Percentiles rank a stretch among this genome's conserved stretches.
Conservation (phyloP, 2,329 filamentous ascomycete species). For the Fonsecaea multimorphosa region DNA sequence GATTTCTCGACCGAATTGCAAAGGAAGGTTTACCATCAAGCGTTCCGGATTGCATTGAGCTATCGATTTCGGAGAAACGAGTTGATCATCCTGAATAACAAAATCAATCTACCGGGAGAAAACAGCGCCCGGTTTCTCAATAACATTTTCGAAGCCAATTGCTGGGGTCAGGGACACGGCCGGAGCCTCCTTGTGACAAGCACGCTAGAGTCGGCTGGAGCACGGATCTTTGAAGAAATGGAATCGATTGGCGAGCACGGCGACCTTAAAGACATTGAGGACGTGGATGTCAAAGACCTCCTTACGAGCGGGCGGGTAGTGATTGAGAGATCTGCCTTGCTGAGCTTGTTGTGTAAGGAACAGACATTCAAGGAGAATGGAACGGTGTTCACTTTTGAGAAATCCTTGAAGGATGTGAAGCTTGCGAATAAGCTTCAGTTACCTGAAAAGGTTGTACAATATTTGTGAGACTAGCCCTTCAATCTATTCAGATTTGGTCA, state of each 20-base stretch:
- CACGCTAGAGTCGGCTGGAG: slow-evolving; percentile 53
- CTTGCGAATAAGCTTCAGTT: not conserved
- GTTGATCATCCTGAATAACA: slow-evolving; percentile 81
- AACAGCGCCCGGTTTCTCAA: slow-evolving; percentile 64
- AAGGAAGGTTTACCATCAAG: slow-evolving; percentile 90
- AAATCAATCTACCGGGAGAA: slow-evolving; percentile 67
- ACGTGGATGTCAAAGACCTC: slow-evolving; percentile 95
- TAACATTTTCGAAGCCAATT: slow-evolving; percentile 72
- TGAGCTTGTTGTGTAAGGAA: slow-evolving; percentile 49
- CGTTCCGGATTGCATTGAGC: slow-evolving; percentile 91
- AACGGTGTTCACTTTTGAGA: slow-evolving; percentile 15
- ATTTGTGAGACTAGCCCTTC: slow-evolving; percentile 2
- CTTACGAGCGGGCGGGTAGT: slow-evolving; percentile 84
- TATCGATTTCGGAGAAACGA: slow-evolving; percentile 89
- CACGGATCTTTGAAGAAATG: slow-evolving; percentile 59
- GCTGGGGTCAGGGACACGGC: slow-evolving; percentile 70
- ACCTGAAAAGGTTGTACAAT: slow-evolving; percentile 18
- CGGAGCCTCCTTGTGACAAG: slow-evolving; percentile 77
- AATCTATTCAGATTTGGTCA: not conserved
- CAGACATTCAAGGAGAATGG: not conserved
- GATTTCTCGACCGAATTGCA: slow-evolving; percentile 86
- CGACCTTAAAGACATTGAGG: slow-evolving; percentile 70
- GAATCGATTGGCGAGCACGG: slow-evolving; percentile 69
- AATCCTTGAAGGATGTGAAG: not conserved
- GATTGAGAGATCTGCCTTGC: slow-evolving; percentile 81